Evolutionary conservation across 345 rosid species (phyloP).

Genomic region (Rubroshorea leprosula): DNA sequence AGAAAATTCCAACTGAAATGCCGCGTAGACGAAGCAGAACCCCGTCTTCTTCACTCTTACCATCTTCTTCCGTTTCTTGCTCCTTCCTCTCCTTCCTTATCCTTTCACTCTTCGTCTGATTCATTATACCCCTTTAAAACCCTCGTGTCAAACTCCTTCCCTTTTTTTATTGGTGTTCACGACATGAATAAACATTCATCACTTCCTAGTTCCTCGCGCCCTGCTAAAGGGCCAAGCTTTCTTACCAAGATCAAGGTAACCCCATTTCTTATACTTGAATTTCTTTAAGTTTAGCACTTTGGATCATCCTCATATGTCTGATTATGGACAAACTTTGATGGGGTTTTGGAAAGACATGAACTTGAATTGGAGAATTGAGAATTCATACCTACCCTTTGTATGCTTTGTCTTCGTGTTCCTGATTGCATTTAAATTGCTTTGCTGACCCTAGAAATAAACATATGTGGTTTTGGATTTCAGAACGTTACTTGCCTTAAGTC

Average conservation of each 20-base stretch:
- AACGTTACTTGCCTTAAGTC: constrained; percentile 29
- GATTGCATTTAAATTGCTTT: background rate
- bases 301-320: too few species aligned
- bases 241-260: constrained; percentile 40
- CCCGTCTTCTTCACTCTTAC: background rate
- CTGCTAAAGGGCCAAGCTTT: constrained; percentile 12
- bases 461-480: too few species aligned
- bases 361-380: background rate
- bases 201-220: constrained; percentile 26
- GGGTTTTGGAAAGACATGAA: too few species aligned
- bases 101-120: background rate
- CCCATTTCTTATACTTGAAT: background rate
- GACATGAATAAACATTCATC: constrained; percentile 34
- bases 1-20: background rate
- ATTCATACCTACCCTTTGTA: too few species aligned
- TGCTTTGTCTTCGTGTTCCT: background rate
- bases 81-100: too few species aligned
- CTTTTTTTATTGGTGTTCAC: constrained; percentile 3
- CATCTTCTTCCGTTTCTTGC: too few species aligned
- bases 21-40: background rate
- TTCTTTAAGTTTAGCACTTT: background rate
- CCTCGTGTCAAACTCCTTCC: too few species aligned
- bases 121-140: too few species aligned
- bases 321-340: too few species aligned
- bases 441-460: too few species aligned